Conservation (phyloP, 2,329 filamentous ascomycete species). For the Cryoendolithus antarcticus region DNA sequence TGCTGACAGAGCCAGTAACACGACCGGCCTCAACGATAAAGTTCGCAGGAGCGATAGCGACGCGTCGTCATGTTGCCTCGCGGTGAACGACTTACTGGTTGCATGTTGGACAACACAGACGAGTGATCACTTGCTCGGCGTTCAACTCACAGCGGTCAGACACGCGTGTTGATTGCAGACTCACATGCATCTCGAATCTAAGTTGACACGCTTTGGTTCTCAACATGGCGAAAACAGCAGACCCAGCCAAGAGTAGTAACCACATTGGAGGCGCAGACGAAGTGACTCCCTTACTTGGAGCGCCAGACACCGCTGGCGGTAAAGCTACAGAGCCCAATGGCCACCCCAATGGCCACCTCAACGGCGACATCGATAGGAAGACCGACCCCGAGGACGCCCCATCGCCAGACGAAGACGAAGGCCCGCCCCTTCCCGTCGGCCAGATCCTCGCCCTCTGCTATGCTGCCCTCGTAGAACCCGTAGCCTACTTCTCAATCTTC, state of each 20-base stretch:
- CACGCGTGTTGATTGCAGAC: no score
- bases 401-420: constrained; percentile 3
- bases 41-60: no score
- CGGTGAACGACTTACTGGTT: no score
- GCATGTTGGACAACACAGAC: no score
- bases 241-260: constrained; percentile 5
- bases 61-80: no score
- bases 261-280: constrained; percentile 10
- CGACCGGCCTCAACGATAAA: no score
- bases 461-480: constrained; percentile 58
- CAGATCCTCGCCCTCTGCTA: constrained; percentile 66
- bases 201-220: no score
- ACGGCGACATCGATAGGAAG: constrained; percentile 1
- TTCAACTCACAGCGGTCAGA: no score
- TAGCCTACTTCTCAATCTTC: constrained; percentile 76
- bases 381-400: not conserved
- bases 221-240: not conserved
- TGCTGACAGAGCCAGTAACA: no score
- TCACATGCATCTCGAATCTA: no score
- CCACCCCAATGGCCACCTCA: constrained; percentile 1
- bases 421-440: constrained; percentile 42
- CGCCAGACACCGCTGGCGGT: constrained; percentile 6
- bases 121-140: no score
- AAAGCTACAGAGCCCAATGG: not conserved
- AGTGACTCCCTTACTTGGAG: constrained; percentile 14